phyloP scores from a whole-genome alignment of 179 eudicot species.

The Silene vulgaris region DNA sequence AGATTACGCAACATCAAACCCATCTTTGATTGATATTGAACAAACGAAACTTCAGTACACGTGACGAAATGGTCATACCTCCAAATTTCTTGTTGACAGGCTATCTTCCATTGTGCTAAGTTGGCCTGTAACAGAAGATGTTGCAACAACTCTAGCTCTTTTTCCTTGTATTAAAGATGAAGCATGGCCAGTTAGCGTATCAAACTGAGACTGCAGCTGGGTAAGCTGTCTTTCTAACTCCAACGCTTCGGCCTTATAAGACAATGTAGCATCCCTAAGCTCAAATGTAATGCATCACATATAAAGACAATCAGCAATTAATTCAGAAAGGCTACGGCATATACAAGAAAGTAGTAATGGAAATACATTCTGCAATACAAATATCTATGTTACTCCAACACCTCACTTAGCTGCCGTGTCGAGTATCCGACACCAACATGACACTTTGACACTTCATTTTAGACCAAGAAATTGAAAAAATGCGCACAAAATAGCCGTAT shows the following conservation, averaged over 20 bases:
- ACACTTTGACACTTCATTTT: no score
- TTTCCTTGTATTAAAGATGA: constrained; percentile 88
- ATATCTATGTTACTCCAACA: no score
- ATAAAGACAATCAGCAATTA: constrained; percentile 7
- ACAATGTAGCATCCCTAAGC: constrained; percentile 72
- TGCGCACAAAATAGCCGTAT: no score
- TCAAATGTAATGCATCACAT: constrained; percentile 18
- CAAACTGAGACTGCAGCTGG: constrained; percentile 83
- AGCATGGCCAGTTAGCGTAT: constrained; percentile 83
- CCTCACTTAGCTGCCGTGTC: no score
- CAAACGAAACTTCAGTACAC: neutral
- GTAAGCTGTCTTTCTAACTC: constrained; percentile 80
- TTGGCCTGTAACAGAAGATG: constrained; percentile 76
- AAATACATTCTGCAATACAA: neutral
- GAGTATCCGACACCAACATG: no score
- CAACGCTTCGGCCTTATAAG: constrained; percentile 71
- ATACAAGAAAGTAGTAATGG: neutral
- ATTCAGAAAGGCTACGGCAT: constrained; percentile 6
- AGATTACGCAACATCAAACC: neutral
- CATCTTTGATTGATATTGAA: neutral
- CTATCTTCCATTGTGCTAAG: constrained; percentile 71
- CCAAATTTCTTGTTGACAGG: constrained; percentile 80
- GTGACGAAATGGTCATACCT: constrained; percentile 37
- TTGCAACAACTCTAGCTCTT: constrained; percentile 84
- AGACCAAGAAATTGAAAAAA: no score